Conservation (phyloP, 2,329 filamentous ascomycete genomes). For the Verticillium isaacii region DNA sequence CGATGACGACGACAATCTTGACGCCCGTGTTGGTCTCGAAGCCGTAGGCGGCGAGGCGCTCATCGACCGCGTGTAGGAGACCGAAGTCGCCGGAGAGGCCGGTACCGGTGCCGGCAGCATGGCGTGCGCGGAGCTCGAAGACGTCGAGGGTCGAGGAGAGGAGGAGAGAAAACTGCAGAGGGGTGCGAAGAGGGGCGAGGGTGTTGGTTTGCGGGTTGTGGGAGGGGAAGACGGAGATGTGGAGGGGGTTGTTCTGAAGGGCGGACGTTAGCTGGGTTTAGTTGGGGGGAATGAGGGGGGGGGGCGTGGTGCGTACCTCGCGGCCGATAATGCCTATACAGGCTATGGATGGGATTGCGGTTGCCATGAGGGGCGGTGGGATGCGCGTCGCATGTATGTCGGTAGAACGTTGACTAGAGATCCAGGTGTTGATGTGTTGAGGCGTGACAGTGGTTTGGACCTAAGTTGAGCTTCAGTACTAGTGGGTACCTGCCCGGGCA, state of each 20-base stretch:
- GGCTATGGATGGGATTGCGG: slow-evolving; percentile 73
- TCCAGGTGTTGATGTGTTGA: background rate
- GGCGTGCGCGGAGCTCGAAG: slow-evolving; percentile 78
- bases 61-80: slow-evolving; percentile 87
- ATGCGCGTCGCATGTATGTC: background rate
- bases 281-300: background rate
- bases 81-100: slow-evolving; percentile 78
- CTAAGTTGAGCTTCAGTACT: background rate
- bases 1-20: slow-evolving; percentile 84
- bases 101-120: slow-evolving; percentile 45
- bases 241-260: slow-evolving; percentile 88
- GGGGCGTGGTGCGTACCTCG: slow-evolving; percentile 53
- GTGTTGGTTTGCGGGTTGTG: slow-evolving; percentile 53
- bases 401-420: background rate
- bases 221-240: slow-evolving; percentile 84
- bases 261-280: slow-evolving; percentile 6
- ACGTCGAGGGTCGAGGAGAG: slow-evolving; percentile 90
- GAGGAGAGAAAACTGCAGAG: slow-evolving; percentile 88
- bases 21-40: slow-evolving; percentile 95
- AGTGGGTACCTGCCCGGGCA: no score
- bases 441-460: background rate
- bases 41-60: slow-evolving; percentile 88
- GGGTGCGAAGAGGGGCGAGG: slow-evolving; percentile 56
- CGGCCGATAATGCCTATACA: slow-evolving; percentile 93
- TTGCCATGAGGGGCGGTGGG: slow-evolving; percentile 41